Conservation (phyloP, 2,329 filamentous ascomycete species). For the Tetracladium maxilliforme region DNA sequence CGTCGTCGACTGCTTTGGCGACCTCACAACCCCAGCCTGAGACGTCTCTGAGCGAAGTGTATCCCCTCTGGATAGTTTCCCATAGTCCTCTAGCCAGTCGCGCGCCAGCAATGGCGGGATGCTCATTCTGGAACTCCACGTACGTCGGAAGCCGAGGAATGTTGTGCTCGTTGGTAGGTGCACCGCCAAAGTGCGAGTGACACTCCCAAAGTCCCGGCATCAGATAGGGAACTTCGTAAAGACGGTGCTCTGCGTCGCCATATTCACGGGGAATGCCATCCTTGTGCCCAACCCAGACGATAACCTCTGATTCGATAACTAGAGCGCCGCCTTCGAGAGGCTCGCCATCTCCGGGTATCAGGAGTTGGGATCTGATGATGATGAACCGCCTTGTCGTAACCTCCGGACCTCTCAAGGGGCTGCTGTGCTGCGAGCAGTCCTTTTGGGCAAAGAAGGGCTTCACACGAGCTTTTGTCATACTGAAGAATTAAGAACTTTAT, state of each 20-base stretch:
- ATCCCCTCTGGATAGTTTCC: constrained; percentile 27
- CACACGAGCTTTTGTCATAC: no score
- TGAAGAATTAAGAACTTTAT: no score
- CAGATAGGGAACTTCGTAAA: constrained; percentile 22
- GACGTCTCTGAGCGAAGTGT: constrained; percentile 33
- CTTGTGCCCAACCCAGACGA: constrained; percentile 21
- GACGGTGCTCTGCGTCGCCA: constrained; percentile 8
- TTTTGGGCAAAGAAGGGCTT: no score
- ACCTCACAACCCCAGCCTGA: constrained; percentile 30
- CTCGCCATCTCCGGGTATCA: constrained; percentile 29
- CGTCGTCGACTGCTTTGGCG: constrained; percentile 23
- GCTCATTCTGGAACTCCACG: constrained; percentile 4
- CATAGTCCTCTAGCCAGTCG: constrained; percentile 23
- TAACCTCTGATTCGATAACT: constrained; percentile 20
- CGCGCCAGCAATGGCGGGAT: constrained; percentile 21
- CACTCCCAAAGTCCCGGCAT: constrained; percentile 39
- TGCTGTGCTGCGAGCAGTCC: no score
- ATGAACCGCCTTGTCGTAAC: no score
- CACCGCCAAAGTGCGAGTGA: constrained; percentile 31
- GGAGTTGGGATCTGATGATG: constrained; percentile 16
- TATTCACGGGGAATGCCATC: constrained; percentile 16
- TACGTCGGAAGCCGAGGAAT: constrained; percentile 6
- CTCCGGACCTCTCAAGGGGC: no score
- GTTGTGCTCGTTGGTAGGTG: constrained; percentile 9
- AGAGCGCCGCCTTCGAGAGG: constrained; percentile 22